phyloP scores from a whole-genome alignment of 2,329 filamentous ascomycete species.

The Aureobasidium uvarum region DNA sequence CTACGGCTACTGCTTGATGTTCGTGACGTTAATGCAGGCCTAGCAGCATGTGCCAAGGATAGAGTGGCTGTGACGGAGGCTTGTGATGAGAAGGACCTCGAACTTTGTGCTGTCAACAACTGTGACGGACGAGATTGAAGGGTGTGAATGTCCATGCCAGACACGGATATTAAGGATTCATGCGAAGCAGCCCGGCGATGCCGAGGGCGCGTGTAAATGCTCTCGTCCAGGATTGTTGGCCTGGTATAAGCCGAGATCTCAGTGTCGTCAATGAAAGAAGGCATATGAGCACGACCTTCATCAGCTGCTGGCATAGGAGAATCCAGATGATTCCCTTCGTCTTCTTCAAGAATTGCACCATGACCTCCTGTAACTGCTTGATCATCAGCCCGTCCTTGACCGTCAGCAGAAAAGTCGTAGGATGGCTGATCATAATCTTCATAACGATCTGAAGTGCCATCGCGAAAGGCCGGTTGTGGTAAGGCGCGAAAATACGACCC shows the following conservation, averaged over 20 bases:
- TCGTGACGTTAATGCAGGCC: constrained; percentile 44
- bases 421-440: constrained; percentile 9
- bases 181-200: constrained; percentile 72
- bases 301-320: constrained; percentile 11
- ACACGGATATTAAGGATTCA: constrained; percentile 84
- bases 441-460: constrained; percentile 22
- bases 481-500: constrained; percentile 31
- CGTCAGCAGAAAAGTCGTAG: constrained; percentile 17
- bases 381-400: constrained; percentile 2
- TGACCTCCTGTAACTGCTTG: constrained; percentile 10
- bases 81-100: constrained; percentile 49
- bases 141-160: constrained; percentile 80
- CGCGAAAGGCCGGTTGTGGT: constrained; percentile 19
- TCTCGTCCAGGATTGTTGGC: constrained; percentile 30
- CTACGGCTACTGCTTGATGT: constrained; percentile 33
- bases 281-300: constrained; percentile 8
- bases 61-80: constrained; percentile 42
- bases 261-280: constrained; percentile 27
- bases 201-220: constrained; percentile 42
- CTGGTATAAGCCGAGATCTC: constrained; percentile 34
- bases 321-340: constrained; percentile 23
- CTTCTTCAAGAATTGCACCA: constrained; percentile 26
- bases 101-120: constrained; percentile 58
- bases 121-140: constrained; percentile 73
- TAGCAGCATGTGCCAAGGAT: constrained; percentile 36